These are phyloP conservation scores for Calonectria fujianensis DNA, from an alignment of 2,329 filamentous ascomycete genomes.

Conservation along the genomic window DNA sequence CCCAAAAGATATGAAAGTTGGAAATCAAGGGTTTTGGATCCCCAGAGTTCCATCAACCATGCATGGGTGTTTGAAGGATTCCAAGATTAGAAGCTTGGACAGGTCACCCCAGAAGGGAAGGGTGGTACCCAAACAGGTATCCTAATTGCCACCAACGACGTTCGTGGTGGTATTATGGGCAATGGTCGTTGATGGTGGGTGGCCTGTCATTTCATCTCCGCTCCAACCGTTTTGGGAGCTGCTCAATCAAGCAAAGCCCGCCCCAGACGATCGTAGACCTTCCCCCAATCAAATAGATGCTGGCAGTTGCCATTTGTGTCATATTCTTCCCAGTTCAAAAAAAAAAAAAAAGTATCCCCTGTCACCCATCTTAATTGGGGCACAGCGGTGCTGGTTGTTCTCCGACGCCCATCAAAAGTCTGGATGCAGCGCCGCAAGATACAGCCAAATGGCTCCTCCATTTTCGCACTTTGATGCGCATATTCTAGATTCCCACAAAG, in stretches of 20 bases:
- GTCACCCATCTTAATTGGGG: background rate
- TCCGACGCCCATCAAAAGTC: slow-evolving; percentile 24
- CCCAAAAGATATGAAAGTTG: slow-evolving; percentile 27
- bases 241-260: slow-evolving; percentile 20
- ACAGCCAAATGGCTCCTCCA: background rate
- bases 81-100: slow-evolving; percentile 22
- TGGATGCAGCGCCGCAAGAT: slow-evolving; percentile 9
- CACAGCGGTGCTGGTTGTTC: background rate
- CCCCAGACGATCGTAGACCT: slow-evolving; percentile 13
- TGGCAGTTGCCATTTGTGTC: slow-evolving; percentile 9
- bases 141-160: slow-evolving; percentile 12
- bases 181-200: slow-evolving; percentile 32
- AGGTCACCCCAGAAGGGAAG: slow-evolving; percentile 8
- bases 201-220: slow-evolving; percentile 39
- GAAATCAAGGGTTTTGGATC: slow-evolving; percentile 27
- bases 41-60: slow-evolving; percentile 5
- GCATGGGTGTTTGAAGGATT: slow-evolving; percentile 13
- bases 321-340: slow-evolving; percentile 2
- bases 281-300: slow-evolving; percentile 16
- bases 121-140: slow-evolving; percentile 7
- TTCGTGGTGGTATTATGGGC: slow-evolving; percentile 35
- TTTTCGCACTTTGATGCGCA: slow-evolving; percentile 2
- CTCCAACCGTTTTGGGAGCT: slow-evolving; percentile 33
- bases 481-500: background rate
- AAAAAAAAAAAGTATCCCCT: background rate